Base-by-base conservation (phyloP, 345 rosid genomes). In the Abelmoschus esculentus region DNA sequence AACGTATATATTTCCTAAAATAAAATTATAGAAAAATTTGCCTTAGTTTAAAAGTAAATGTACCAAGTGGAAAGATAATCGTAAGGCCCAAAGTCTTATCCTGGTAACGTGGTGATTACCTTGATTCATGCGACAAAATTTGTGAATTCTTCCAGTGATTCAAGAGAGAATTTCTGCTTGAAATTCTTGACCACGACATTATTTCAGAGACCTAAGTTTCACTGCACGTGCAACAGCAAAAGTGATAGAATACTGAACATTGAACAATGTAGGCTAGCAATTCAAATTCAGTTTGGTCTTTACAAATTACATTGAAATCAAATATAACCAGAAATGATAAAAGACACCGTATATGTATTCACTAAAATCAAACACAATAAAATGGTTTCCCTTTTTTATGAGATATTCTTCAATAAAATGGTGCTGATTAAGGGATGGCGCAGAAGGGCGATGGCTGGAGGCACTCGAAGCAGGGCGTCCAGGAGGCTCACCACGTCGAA, bases 141-240 rank as follows among this genome's bases (percentile, higher is more conserved):
- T 26, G 49, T 63, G 14, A 29, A 58, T 56, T 56, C 44, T 42
- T 52, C 0, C 53, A 17, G 42, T 15, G 11, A 17, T 29, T 55
- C 7, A 73, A 66, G 26, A 69, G 19, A 70, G 32, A 38, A 49
- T 54, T 52, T 68, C 74, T 69, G 11, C 69, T 32, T 9, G 72
- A 50, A 61, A 78, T 69, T 75, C 71, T 81, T 53, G 80, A 75
- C 71, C 73, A 71, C 13, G 81, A 75, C 82, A 78, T 81, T 53
- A 57, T 69, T 47, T 19, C 3, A 19, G 22, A 15, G 54, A 40
- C 64, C 44, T 28, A 15, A 4, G 57, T n/a, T 46, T 70, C 66
- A 22, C 44, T 58, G 66, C 72, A 28, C 13, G 9, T 6, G 53
- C 19, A 57, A 42, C 12, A 5, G 22, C 40, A 40, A 55, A 56